Evolutionary conservation across 106 monocot genomes (phyloP).

Genomic region (Narthecium ossifragum): DNA sequence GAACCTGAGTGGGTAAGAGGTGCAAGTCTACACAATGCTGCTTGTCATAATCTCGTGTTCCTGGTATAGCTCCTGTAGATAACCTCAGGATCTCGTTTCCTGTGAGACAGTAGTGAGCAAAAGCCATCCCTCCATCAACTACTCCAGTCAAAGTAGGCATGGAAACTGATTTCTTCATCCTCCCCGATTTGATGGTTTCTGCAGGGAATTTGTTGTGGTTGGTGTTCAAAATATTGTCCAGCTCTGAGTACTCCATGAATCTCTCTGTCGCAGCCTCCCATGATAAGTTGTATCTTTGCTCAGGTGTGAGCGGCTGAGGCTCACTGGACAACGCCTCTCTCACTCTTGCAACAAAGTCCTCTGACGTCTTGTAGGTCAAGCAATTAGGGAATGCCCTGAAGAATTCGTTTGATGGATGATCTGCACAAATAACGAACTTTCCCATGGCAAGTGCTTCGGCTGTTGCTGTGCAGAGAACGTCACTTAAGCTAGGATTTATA

Average conservation of each 20-base stretch:
- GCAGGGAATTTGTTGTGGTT: slow-evolving; percentile 9
- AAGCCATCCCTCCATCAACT: slow-evolving; percentile 79
- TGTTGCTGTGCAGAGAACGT: slow-evolving; percentile 96
- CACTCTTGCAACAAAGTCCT: slow-evolving; percentile 79
- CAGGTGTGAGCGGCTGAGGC: slow-evolving; percentile 69
- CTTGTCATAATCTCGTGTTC: slow-evolving; percentile 64
- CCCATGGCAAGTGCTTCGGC: slow-evolving; percentile 99
- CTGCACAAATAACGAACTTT: slow-evolving; percentile 96
- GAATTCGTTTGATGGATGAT: slow-evolving; percentile 98
- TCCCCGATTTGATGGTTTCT: background rate
- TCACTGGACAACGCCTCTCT: slow-evolving; percentile 71
- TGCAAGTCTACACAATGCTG: slow-evolving; percentile 71
- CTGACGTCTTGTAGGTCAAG: slow-evolving; percentile 78
- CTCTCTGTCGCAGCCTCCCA: slow-evolving; percentile 98
- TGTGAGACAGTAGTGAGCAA: slow-evolving; percentile 83
- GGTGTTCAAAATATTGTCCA: slow-evolving; percentile 49
- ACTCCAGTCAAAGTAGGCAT: slow-evolving; percentile 51
- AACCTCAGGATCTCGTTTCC: slow-evolving; percentile 82
- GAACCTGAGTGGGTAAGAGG: slow-evolving; percentile 71
- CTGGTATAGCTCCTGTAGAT: slow-evolving; percentile 80
- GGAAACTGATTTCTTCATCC: slow-evolving; percentile 45
- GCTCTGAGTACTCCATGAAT: slow-evolving; percentile 83
- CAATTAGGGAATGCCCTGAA: slow-evolving; percentile 93
- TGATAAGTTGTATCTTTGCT: slow-evolving; percentile 76
- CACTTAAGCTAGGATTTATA: slow-evolving; percentile 93